Evolutionary conservation across 1,284 basidiomycete genomes (phyloP).

Genomic region (Fomitopsis betulina): DNA sequence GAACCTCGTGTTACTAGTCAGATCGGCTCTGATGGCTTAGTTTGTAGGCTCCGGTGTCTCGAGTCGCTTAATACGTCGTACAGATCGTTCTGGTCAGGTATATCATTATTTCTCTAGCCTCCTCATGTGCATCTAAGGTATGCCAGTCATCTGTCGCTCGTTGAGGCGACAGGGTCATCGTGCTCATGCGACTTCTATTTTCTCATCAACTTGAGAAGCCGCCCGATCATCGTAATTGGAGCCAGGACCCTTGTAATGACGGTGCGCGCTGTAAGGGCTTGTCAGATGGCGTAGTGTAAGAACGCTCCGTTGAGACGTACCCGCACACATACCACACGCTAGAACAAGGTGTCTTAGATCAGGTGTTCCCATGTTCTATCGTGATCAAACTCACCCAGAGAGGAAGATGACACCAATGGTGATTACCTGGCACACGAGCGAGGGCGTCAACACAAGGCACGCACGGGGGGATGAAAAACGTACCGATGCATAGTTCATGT

Average conservation of each 20-base stretch:
- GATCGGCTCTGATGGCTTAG: background rate
- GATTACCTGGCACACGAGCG: slow-evolving; percentile 23
- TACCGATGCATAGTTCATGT: slow-evolving; percentile 77
- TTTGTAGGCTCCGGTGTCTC: too few relatives aligned
- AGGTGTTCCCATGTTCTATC: background rate
- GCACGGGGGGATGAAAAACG: slow-evolving; percentile 6
- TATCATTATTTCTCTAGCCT: background rate
- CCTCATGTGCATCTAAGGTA: background rate
- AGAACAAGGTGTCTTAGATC: background rate
- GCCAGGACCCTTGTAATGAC: slow-evolving; percentile 27
- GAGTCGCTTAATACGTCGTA: too few relatives aligned
- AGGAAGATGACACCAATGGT: slow-evolving; percentile 33
- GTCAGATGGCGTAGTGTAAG: slow-evolving; percentile 1
- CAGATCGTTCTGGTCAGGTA: background rate
- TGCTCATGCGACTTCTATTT: background rate
- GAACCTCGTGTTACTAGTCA: background rate
- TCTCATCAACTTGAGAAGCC: background rate
- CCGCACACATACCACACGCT: slow-evolving; percentile 25
- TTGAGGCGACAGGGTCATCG: background rate
- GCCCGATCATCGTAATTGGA: slow-evolving; percentile 13
- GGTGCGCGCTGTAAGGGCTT: slow-evolving; percentile 15
- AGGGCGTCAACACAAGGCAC: background rate
- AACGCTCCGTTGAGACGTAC: slow-evolving; percentile 4
- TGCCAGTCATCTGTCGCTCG: background rate
- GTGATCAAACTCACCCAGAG: slow-evolving; percentile 24